These are phyloP conservation scores for Zoysia pacifica DNA, from an alignment of 176 grass and related monocot species.

Conservation along the genomic window DNA sequence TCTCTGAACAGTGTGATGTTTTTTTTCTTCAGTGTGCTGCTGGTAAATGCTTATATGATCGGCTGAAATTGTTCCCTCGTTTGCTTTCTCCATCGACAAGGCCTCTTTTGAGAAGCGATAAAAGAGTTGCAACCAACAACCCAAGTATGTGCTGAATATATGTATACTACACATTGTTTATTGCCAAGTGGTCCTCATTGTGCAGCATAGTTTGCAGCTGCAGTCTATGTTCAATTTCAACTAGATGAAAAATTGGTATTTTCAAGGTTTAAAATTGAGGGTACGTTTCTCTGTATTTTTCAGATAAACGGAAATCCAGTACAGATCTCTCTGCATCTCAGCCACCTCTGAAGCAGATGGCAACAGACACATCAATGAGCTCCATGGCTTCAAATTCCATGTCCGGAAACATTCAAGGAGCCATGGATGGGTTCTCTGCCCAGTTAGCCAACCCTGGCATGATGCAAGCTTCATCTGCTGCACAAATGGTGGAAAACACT, in stretches of 20 bases:
- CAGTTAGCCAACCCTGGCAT: constrained; percentile 47
- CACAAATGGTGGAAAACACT: constrained; percentile 37
- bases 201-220: not conserved
- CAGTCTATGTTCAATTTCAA: not conserved
- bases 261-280: not conserved
- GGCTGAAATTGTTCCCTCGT: constrained; percentile 70
- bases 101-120: constrained; percentile 51
- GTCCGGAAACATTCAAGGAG: constrained; percentile 44
- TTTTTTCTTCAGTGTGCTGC: constrained; percentile 84
- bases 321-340: constrained; percentile 54
- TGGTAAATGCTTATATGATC: constrained; percentile 87
- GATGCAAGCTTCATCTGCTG: constrained; percentile 47
- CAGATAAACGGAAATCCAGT: constrained; percentile 71
- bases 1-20: constrained; percentile 26
- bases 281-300: constrained; percentile 16
- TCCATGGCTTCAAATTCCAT: constrained; percentile 41
- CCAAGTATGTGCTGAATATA: constrained; percentile 60
- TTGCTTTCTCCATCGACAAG: constrained; percentile 56
- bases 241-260: not conserved
- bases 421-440: constrained; percentile 50
- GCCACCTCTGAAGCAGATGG: constrained; percentile 80
- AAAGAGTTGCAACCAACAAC: constrained; percentile 54
- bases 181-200: not conserved
- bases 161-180: not conserved
- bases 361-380: constrained; percentile 37